phyloP scores from a whole-genome alignment of 208 protist species.

The Trypanosomatidae sp. region DNA sequence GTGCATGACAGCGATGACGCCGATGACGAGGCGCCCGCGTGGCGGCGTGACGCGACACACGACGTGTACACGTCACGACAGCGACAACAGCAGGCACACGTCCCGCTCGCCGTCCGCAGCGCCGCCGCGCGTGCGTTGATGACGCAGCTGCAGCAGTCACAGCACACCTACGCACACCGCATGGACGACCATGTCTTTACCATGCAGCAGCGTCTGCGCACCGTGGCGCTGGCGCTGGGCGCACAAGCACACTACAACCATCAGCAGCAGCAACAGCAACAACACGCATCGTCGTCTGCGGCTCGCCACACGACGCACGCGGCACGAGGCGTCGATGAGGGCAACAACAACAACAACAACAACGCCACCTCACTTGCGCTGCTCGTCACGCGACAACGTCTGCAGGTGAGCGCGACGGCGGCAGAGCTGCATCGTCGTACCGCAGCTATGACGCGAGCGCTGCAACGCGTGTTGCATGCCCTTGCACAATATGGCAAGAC shows the following conservation, averaged over 20 bases:
- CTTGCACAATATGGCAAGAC: no score
- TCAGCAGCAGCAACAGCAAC: not conserved
- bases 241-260: conserved; percentile 3
- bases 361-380: conserved; percentile 6
- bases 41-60: no score
- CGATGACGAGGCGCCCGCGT: no score
- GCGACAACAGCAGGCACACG: no score
- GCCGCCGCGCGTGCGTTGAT: no score
- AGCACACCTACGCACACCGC: conserved; percentile 34
- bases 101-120: no score
- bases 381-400: conserved; percentile 9
- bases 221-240: conserved; percentile 11
- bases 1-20: no score
- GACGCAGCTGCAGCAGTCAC: no score
- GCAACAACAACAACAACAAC: not conserved
- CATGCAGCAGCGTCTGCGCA: conserved; percentile 13
- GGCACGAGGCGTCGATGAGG: not conserved
- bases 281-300: no score
- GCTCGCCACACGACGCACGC: no score
- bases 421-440: conserved; percentile 42
- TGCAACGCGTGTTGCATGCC: conserved; percentile 22
- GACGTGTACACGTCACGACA: no score
- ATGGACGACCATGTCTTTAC: conserved; percentile 30
- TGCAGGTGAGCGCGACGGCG: conserved; percentile 19
- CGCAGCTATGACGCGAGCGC: conserved; percentile 15